Conservation (phyloP, 352 stramenopile species). For the Hyaloperonospora arabidopsidis region DNA sequence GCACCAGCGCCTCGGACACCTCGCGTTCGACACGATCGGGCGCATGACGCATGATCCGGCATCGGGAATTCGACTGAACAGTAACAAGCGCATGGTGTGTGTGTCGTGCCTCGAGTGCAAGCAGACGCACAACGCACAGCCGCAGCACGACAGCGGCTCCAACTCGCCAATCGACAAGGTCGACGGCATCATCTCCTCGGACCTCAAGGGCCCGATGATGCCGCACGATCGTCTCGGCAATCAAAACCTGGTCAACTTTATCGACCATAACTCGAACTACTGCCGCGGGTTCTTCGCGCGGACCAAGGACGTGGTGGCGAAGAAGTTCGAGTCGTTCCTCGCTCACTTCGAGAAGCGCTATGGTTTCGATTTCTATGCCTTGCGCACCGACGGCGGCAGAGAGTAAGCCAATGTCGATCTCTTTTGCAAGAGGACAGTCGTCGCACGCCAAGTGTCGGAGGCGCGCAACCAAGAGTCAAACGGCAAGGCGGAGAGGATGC, state of each 20-base stretch:
- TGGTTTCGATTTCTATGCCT: conserved; percentile 3
- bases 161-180: too few species aligned
- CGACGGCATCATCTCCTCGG: too few species aligned
- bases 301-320: background rate
- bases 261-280: background rate
- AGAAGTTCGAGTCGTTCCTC: conserved; percentile 9
- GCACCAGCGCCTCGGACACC: background rate
- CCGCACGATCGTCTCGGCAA: too few species aligned
- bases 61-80: background rate
- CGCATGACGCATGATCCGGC: background rate
- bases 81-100: background rate
- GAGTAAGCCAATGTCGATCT: conserved; percentile 26
- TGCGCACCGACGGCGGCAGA: conserved; percentile 16
- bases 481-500: conserved; percentile 27
- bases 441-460: conserved; percentile 17
- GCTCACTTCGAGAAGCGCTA: conserved; percentile 12
- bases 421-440: conserved; percentile 13
- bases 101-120: background rate
- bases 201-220: too few species aligned
- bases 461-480: conserved; percentile 13
- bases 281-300: background rate
- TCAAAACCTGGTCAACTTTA: background rate
- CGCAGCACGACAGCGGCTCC: background rate
- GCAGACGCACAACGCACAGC: background rate
- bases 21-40: background rate